These are phyloP conservation scores for Draba incana DNA, from an alignment of 345 rosid species.

Conservation along the genomic window DNA sequence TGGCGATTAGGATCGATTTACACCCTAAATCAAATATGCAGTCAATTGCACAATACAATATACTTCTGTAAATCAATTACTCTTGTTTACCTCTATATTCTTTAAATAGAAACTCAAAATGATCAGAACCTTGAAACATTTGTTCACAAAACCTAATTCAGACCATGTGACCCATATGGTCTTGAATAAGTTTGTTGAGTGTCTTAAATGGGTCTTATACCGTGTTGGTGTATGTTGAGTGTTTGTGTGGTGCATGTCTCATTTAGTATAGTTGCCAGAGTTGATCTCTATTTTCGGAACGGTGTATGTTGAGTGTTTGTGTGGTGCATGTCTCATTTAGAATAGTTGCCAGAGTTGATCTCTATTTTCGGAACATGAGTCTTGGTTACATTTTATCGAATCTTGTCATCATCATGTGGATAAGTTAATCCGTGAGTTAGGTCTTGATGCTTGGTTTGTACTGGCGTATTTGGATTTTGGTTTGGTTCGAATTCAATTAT, in stretches of 20 bases:
- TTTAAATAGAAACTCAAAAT: not conserved
- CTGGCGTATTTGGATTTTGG: not conserved
- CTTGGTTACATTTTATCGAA: not conserved
- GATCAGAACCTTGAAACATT: not conserved
- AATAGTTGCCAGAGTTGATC: not conserved
- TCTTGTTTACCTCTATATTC: too few relatives aligned
- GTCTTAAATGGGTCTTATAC: not conserved
- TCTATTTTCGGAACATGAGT: not conserved
- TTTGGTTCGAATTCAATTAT: not conserved
- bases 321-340: slow-evolving; percentile 23
- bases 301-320: slow-evolving; percentile 12
- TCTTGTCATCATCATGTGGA: slow-evolving; percentile 4
- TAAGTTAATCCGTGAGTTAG: not conserved
- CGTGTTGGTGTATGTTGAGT: not conserved
- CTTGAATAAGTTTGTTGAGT: slow-evolving; percentile 6
- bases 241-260: slow-evolving; percentile 26
- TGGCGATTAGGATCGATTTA: too few relatives aligned
- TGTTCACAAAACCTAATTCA: not conserved
- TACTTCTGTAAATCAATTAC: not conserved
- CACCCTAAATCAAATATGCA: not conserved
- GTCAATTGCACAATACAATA: not conserved
- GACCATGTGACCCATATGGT: not conserved
- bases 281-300: too few relatives aligned
- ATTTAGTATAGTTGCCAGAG: slow-evolving; percentile 3
- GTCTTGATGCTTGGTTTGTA: not conserved